Base-by-base conservation (phyloP, 768 basidiomycete genomes). In the Floccularia luteovirens region DNA sequence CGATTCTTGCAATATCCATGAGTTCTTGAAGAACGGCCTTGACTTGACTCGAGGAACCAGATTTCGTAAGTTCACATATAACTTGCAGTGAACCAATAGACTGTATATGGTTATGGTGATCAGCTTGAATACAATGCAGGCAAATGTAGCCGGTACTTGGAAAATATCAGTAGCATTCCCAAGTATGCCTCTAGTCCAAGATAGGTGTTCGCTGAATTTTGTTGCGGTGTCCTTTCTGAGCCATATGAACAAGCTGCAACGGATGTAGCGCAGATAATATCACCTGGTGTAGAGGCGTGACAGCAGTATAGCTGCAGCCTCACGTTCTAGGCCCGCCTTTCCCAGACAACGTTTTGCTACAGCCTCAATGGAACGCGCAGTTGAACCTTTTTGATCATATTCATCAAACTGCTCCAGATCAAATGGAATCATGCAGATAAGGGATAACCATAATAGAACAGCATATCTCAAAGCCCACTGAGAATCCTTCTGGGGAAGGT, bases 371-470 rank as follows among this genome's bases (percentile, higher is more conserved):
- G 56, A 55, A 13, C 51, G 48, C 0, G 79, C 77, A 1, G 85
- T 87, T 33, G 68, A 57, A 8, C 78, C 74, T 17, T 54, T 49
- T n/a, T 63, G 55, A 2, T 67, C 68, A 7, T 48, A 52, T 42
- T 84, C 81, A 51, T 91, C 90, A 39, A 96, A 90, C 50, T 90
- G 86, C 22, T 78, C 72, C 27, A 99, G 66, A 54, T 89, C 82
- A 58, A 99, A 99, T 0, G 96, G 96, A 13, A 97, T 82, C 65
- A 88, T 90, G 64, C 87, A 85, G 35, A 96, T 83, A 17, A 99
- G 74, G 16, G 89, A 86, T n/a, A 98, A 70, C 94, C 94, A 98
- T 8, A 96, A 67, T 6, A 99, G 68, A 19, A 89, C 65, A 22
- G 86, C 70, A 53, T 93, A 91, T 44, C 90, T 82, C 38, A 90